phyloP scores from a whole-genome alignment of 2,329 filamentous ascomycete genomes.

The Fusarium mexicanum region DNA sequence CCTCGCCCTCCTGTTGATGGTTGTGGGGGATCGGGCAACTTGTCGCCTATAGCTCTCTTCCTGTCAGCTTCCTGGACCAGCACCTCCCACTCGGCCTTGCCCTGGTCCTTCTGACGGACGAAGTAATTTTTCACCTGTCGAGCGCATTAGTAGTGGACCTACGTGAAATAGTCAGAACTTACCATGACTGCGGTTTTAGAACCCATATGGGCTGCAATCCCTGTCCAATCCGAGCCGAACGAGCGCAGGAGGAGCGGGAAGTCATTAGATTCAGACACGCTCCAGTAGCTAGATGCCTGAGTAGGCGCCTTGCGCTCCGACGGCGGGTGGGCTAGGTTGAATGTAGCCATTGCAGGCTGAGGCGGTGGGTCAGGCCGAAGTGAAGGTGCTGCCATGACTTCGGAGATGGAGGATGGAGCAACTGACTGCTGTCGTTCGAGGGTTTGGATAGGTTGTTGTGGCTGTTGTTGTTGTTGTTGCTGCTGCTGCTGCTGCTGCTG shows the following conservation, averaged over 20 bases:
- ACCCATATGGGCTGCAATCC: constrained; percentile 81
- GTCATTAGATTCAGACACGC: constrained; percentile 81
- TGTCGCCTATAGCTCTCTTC: constrained; percentile 65
- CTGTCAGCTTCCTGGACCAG: constrained; percentile 69
- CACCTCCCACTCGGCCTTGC: constrained; percentile 67
- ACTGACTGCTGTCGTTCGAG: constrained; percentile 51
- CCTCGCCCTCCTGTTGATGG: constrained; percentile 60
- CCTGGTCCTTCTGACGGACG: constrained; percentile 68
- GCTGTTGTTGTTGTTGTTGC: constrained; percentile 23
- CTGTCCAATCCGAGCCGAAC: constrained; percentile 82
- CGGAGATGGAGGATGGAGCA: constrained; percentile 54
- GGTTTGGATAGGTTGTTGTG: constrained; percentile 35
- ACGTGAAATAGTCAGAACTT: constrained; percentile 44
- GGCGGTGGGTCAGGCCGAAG: constrained; percentile 64
- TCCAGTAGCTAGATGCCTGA: constrained; percentile 86
- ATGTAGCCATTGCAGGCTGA: constrained; percentile 59
- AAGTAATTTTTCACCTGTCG: constrained; percentile 75
- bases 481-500: constrained; percentile 27
- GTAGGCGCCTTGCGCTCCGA: constrained; percentile 61
- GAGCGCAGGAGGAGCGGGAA: constrained; percentile 77
- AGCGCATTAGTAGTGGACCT: constrained; percentile 13
- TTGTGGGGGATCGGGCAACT: constrained; percentile 67
- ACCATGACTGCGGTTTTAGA: constrained; percentile 91
- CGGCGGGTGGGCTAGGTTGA: constrained; percentile 59
- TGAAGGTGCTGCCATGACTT: constrained; percentile 66